Evolutionary conservation across 208 protist species (phyloP), one percentile per base, ranked within the genome.

Genomic region (Angomonas desouzai): DNA sequence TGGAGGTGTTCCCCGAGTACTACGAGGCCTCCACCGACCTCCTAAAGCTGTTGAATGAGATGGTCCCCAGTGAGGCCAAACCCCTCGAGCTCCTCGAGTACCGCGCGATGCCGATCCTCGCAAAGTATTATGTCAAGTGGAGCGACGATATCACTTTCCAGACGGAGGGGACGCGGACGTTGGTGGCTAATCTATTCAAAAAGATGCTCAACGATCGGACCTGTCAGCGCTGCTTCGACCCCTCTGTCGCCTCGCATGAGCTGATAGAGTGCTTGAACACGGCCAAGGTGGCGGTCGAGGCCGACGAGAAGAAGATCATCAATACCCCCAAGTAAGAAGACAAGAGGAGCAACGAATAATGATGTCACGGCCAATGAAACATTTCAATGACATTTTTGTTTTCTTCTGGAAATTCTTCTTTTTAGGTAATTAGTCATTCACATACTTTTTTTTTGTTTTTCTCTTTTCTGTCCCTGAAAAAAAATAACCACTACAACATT

Each of bases 91-190:
- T 94, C 38, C 70, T 94, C 36, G 81, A 94, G 72, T 92, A 92
- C 74, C 80, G 85, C 25, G 89, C 81, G 22, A 89, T 94, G 85
- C 85, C 89, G 4, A 88, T 94, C 57, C 66, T 94, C 6, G 80
- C 85, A 6, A 92, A 94, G 72, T 87, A 81, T 68, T 94, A 83
- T 53, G 83, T 94, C n/a, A 77, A 74, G 51, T 94, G 85, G 83
- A 68, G 79, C 48, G 76, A 92, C 49, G 85, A 92, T 55, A 60
- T 73, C 29, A 64, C 74, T 25, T 94, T 94, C 48, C 83, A 86
- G 56, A 90, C 81, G 16, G 89, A 91, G 53, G 85, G 85, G 32
- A 88, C 79, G 1, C 81, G 81, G 6, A 64, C 62, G 1, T 10
- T 81, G 18, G 69, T 94, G 64, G 77, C 75, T 34, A 68, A 72